Percentiles rank a stretch among this genome's conserved stretches.
Conservation (phyloP, 768 basidiomycete species). For the Russula ochroleuca region DNA sequence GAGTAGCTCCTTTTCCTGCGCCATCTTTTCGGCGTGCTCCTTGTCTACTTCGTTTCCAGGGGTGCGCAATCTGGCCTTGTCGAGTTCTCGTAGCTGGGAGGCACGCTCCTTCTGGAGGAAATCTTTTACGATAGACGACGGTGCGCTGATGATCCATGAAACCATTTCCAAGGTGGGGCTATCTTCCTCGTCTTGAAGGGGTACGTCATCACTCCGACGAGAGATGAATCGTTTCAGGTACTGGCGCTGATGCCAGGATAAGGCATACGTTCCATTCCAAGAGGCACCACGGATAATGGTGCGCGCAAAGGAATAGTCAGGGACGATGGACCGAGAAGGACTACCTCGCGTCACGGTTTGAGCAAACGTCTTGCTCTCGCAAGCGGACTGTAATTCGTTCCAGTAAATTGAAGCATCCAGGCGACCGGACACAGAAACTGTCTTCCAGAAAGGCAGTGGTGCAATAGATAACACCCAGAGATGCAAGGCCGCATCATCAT, state of each 20-base stretch:
- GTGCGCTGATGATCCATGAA: constrained; percentile 53
- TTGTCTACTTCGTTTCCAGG: not conserved
- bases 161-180: constrained; percentile 43
- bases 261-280: constrained; percentile 57
- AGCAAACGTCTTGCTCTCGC: constrained; percentile 37
- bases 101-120: constrained; percentile 42
- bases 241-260: constrained; percentile 64
- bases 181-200: constrained; percentile 47
- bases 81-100: constrained; percentile 22
- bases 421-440: constrained; percentile 40
- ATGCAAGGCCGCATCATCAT: constrained; percentile 50
- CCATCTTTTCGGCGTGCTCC: constrained; percentile 36
- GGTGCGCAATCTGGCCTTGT: constrained; percentile 25
- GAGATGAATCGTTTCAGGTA: constrained; percentile 56
- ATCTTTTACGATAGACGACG: constrained; percentile 43
- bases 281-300: constrained; percentile 55
- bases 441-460: constrained; percentile 52
- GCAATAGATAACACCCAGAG: constrained; percentile 54
- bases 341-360: constrained; percentile 24
- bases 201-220: constrained; percentile 40
- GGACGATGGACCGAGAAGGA: constrained; percentile 31
- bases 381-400: constrained; percentile 49
- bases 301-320: constrained; percentile 37
- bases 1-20: constrained; percentile 49
- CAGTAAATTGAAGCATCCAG: constrained; percentile 50